Conservation (phyloP, 2,329 filamentous ascomycete species). For the Thermomyces lanuginosus region DNA sequence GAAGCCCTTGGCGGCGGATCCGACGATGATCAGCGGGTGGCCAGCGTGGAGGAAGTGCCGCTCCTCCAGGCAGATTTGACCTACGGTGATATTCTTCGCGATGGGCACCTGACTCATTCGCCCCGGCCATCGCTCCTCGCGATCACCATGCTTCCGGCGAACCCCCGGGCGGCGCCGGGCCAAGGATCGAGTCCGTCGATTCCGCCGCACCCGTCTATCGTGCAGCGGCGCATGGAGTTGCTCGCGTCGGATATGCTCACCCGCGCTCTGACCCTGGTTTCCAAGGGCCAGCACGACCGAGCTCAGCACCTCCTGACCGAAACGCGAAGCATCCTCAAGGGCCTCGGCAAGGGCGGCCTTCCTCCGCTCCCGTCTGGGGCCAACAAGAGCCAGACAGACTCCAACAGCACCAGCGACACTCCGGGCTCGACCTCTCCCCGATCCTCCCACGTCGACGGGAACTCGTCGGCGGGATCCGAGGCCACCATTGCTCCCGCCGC, state of each 20-base stretch:
- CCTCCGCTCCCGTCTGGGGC: constrained; percentile 58
- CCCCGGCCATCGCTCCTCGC: constrained; percentile 80
- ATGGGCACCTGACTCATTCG: constrained; percentile 70
- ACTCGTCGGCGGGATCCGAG: constrained; percentile 20
- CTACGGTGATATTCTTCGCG: constrained; percentile 84
- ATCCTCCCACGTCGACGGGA: constrained; percentile 17
- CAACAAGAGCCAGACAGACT: constrained; percentile 28
- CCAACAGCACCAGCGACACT: constrained; percentile 23
- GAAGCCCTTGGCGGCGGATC: constrained; percentile 80
- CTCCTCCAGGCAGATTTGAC: constrained; percentile 86
- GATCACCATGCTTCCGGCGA: constrained; percentile 75
- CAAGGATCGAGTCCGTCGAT: constrained; percentile 54
- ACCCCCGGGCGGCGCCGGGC: constrained; percentile 44
- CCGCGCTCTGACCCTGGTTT: constrained; percentile 75
- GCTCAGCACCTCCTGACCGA: constrained; percentile 84
- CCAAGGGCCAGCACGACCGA: constrained; percentile 79
- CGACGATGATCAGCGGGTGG: constrained; percentile 68
- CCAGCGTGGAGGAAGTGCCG: constrained; percentile 87
- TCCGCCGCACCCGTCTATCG: constrained; percentile 83
- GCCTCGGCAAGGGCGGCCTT: constrained; percentile 82
- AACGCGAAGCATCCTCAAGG: constrained; percentile 87
- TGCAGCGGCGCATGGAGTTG: constrained; percentile 93
- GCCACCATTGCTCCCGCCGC: constrained; percentile 39
- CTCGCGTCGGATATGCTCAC: constrained; percentile 97
- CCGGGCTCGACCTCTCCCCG: constrained; percentile 23